A percentile compares a stretch with the other conserved stretches of the same genome.
phyloP scores from a whole-genome alignment of 2,329 filamentous ascomycete species.

The Pseudogymnoascus sp. region DNA sequence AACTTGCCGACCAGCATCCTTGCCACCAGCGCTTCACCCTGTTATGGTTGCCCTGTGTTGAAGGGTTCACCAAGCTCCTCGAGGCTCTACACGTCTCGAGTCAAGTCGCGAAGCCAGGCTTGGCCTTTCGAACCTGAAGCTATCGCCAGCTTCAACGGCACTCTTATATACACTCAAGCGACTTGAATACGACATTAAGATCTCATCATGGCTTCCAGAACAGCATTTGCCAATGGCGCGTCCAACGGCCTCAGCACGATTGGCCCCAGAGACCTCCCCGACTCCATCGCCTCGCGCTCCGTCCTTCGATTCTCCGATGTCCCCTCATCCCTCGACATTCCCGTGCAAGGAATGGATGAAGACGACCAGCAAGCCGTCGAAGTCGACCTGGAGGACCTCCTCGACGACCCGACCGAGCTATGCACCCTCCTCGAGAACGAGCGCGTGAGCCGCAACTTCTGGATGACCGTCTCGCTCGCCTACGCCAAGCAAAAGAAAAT shows the following conservation, averaged over 20 bases:
- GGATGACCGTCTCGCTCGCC: slow-evolving; percentile 95
- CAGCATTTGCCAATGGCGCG: neutral
- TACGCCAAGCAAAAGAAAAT: slow-evolving; percentile 95
- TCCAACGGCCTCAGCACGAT: slow-evolving; percentile 4
- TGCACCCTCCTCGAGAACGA: slow-evolving; percentile 95
- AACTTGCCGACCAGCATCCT: neutral
- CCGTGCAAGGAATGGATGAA: slow-evolving; percentile 51
- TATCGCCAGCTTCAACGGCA: slow-evolving; percentile 6
- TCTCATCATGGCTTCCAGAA: neutral
- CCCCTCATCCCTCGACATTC: slow-evolving; percentile 58
- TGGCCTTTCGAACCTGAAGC: slow-evolving; percentile 4
- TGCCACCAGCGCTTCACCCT: slow-evolving; percentile 2
- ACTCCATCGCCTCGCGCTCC: slow-evolving; percentile 2
- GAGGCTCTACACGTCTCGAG: slow-evolving; percentile 8
- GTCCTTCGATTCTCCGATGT: slow-evolving; percentile 53
- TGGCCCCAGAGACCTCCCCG: neutral
- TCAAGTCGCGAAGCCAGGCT: slow-evolving; percentile 9
- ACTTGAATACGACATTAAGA: neutral
- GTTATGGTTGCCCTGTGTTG: slow-evolving; percentile 6
- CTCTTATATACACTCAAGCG: slow-evolving; percentile 1
- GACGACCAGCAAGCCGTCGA: slow-evolving; percentile 71
- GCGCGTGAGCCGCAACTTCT: slow-evolving; percentile 80
- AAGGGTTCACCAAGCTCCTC: slow-evolving; percentile 9
- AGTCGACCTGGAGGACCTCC: slow-evolving; percentile 81
- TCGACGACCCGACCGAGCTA: slow-evolving; percentile 89